Evolutionary conservation across 2,329 filamentous ascomycete genomes (phyloP).

Genomic region (Colletotrichum eremochloae): DNA sequence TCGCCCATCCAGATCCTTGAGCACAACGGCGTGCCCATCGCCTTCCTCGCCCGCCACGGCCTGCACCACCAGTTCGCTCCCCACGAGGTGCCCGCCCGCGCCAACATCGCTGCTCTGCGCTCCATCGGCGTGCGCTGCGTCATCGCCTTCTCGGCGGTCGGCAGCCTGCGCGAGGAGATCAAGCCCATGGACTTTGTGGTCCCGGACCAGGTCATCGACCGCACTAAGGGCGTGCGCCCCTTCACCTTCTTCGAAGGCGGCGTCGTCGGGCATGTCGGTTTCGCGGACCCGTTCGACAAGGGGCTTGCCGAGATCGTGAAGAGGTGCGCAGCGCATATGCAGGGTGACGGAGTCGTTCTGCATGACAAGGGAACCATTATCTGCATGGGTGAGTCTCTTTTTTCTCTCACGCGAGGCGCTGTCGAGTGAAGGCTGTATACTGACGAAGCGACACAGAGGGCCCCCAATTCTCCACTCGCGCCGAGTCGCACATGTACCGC

Average conservation of each 20-base stretch:
- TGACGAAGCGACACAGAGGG: conserved; percentile 72
- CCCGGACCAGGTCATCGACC: conserved; percentile 96
- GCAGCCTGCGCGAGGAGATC: conserved; percentile 91
- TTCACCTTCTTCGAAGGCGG: conserved; percentile 97
- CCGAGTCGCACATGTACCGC: conserved; percentile 95
- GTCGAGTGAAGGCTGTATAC: not conserved
- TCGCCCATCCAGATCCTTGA: conserved; percentile 87
- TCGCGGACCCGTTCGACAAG: conserved; percentile 94
- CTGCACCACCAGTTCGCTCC: conserved; percentile 89
- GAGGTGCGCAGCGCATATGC: conserved; percentile 79
- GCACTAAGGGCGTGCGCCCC: conserved; percentile 92
- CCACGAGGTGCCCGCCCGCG: conserved; percentile 93
- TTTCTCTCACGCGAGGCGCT: not conserved
- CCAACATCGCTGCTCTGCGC: conserved; percentile 98
- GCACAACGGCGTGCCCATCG: conserved; percentile 85
- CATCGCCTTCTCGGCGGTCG: conserved; percentile 95
- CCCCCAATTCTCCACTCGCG: conserved; percentile 97
- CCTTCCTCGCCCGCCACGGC: conserved; percentile 95
- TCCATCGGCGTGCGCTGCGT: conserved; percentile 89
- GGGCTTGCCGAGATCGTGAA: conserved; percentile 82
- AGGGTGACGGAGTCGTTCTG: conserved; percentile 86
- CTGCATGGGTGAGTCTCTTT: conserved; percentile 81
- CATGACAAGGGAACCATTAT: conserved; percentile 89
- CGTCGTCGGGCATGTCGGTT: conserved; percentile 93
- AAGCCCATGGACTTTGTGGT: conserved; percentile 97